Conservation (phyloP, 495 filamentous ascomycete species). For the Wilcoxina mikolae region DNA sequence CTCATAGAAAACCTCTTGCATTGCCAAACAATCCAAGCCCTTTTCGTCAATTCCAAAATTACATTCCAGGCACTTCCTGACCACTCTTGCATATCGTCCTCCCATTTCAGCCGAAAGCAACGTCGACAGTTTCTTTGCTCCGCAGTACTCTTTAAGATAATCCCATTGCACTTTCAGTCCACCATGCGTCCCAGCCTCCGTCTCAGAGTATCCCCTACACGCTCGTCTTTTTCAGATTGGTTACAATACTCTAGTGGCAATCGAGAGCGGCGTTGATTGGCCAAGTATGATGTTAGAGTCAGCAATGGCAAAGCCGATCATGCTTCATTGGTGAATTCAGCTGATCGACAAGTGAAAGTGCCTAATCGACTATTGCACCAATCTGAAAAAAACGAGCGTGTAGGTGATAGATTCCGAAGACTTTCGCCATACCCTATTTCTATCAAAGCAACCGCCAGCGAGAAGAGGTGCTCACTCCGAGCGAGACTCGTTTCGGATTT, state of each 20-base stretch:
- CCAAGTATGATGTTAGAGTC: too few species aligned
- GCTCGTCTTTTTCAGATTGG: too few species aligned
- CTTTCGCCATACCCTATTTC: conserved; percentile 1
- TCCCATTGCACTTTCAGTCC: neutral
- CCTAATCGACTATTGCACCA: too few species aligned
- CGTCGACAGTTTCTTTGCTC: neutral
- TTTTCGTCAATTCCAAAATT: conserved; percentile 5
- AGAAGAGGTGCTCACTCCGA: neutral
- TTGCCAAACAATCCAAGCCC: conserved; percentile 1
- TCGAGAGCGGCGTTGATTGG: too few species aligned
- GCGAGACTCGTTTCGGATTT: neutral
- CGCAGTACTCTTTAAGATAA: neutral
- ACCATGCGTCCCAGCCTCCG: neutral
- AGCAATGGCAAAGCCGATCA: too few species aligned
- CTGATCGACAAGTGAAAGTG: too few species aligned
- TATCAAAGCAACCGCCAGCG: neutral
- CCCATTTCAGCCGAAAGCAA: neutral
- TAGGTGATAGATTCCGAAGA: neutral
- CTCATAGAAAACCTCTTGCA: conserved; percentile 8
- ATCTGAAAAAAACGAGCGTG: too few species aligned
- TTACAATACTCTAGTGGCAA: too few species aligned
- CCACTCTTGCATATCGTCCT: conserved; percentile 5
- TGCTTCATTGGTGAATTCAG: too few species aligned
- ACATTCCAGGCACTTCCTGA: conserved; percentile 7
- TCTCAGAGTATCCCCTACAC: too few species aligned